Base-by-base conservation (phyloP, 257 asterid species). In the Scutellaria barbata region DNA sequence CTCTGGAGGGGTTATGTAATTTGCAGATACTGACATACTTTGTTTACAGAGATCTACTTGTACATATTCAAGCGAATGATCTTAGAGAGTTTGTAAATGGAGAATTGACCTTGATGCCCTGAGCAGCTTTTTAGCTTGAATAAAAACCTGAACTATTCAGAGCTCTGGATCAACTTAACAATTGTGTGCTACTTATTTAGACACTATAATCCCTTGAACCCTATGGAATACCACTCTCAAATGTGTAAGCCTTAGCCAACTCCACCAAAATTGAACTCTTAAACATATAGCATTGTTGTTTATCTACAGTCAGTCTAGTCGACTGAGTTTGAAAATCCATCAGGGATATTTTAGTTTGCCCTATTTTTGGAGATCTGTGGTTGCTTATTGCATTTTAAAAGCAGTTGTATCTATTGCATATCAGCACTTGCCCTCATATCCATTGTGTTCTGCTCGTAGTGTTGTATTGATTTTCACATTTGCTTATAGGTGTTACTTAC, bases 1-100 rank as follows among this genome's bases (percentile, higher is more conserved):
- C 13, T 5, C 16, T n/a, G 14, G 65, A 68, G 8, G n/a, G 57
- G 25, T 22, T 22, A 22, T 22, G 2, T 39, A 43, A 59, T 50
- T 67, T 52, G 79, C 43, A 9, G 20, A 14, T 20, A 33, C 22
- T 11, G 60, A 16, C 48, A 30, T 33, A n/a, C 47, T 7, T 62
- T 43, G 48, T 63, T 16, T 10, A 13, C 11, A 22, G n/a, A 41
- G 8, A 52, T 41, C 9, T 22, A 5, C 51, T 14, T 62, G 54
- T 43, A 42, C 9, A 25, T 62, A 25, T 20, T 68, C 33, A 22
- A 7, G 70, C 25, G 33, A 41, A 25, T 56, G 39, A 45, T 18
- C n/a, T 13, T 25, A 33, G 10, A 41, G 77, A n/a, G 18, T 61
- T 40, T 40, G 9, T 63, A 7, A 18, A 33, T 72, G 40, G 46